Percentiles rank a stretch among this genome's conserved stretches.
phyloP scores from a whole-genome alignment of 257 asterid genomes.

The Leptodermis oblonga region DNA sequence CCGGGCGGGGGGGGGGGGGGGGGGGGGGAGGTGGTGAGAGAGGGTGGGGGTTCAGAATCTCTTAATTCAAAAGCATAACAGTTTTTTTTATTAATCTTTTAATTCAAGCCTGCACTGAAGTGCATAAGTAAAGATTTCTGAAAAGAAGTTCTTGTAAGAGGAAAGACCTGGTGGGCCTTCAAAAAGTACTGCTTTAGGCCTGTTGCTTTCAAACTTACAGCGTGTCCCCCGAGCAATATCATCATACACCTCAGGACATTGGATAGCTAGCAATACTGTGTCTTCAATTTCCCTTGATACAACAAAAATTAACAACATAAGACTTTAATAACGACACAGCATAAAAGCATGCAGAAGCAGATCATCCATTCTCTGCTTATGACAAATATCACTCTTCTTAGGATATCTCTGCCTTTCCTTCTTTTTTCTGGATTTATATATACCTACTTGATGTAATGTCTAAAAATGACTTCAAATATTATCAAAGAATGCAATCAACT shows the following conservation, averaged over 20 bases:
- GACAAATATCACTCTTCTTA: too few relatives aligned
- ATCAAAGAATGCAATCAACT: background rate
- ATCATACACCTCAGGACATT: slow-evolving; percentile 93
- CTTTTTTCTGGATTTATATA: background rate
- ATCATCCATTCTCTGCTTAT: background rate
- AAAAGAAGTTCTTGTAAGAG: slow-evolving; percentile 25
- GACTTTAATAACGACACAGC: background rate
- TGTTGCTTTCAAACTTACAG: slow-evolving; percentile 86
- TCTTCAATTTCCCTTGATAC: slow-evolving; percentile 81
- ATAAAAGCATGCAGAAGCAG: too few relatives aligned
- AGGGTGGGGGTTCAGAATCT: background rate
- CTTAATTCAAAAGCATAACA: too few relatives aligned
- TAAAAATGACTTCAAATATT: background rate
- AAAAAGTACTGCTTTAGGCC: slow-evolving; percentile 94
- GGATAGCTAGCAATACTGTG: slow-evolving; percentile 78
- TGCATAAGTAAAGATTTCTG: background rate
- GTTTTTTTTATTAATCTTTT: too few relatives aligned
- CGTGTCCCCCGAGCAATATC: slow-evolving; percentile 95
- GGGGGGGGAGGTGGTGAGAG: too few relatives aligned
- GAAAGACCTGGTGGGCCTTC: slow-evolving; percentile 99
- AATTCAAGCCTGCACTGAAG: background rate
- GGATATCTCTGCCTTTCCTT: background rate
- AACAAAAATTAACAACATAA: slow-evolving; percentile 14
- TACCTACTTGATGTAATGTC: background rate
- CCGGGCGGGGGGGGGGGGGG: too few relatives aligned